Base-by-base conservation (phyloP, 257 asterid genomes). In the Cynanchum wilfordii region DNA sequence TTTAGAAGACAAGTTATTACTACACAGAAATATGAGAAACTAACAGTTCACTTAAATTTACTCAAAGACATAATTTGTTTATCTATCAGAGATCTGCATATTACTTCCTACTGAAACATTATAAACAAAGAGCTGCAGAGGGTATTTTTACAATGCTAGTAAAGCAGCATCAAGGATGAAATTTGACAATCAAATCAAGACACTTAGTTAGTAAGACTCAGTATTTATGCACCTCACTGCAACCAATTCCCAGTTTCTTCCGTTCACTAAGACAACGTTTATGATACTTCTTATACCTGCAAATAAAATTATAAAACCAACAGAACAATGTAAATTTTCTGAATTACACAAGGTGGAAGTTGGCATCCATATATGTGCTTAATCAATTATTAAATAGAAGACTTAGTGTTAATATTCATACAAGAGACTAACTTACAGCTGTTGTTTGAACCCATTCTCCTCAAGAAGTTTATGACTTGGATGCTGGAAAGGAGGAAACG, bases 401-500 rank as follows among this genome's bases (percentile, higher is more conserved):
- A 38, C 16, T 45, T 5, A 5, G 27, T 6, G 22, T 54, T n/a
- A 11, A 54, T 20, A 24, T 54, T 54, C 50, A 12, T 40, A 71
- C 44, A 16, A 45, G 25, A 16, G 9, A 38, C 22, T 55, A 69
- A 73, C 99, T 88, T 89, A 94, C 99, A 81, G 72, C 81, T 89
- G 99, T 73, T 91, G 99, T 75, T 85, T 86, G 88, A 94, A 94
- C 64, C 98, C 99, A 86, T 89, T 89, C 85, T 92, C 98, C 79
- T 88, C 89, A 7, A 91, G 83, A 76, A 91, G 98, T 80, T 89
- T 82, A 87, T 94, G 97, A 82, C 97, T 86, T 60, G 95, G 96
- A 78, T 94, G 99, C 80, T 87, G 98, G 83, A 88, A 91, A 70
- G 95, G 80, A 29, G 95, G 97, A 80, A 89, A 86, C 47, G 97